These are phyloP conservation scores for Melaleuca alternifolia DNA, from an alignment of 345 rosid species.

Conservation along the genomic window DNA sequence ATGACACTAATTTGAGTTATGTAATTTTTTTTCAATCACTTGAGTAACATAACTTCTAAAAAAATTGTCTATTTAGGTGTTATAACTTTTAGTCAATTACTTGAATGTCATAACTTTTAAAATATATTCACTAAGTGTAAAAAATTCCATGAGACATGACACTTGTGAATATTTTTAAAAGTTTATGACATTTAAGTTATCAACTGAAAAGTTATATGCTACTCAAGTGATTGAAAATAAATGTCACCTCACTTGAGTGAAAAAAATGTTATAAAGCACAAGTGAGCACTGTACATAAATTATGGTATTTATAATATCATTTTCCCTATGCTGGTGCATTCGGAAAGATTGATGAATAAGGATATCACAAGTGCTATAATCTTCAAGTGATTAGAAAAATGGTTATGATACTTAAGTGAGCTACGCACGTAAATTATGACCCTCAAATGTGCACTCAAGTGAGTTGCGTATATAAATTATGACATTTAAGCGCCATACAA, in stretches of 20 bases:
- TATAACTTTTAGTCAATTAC: not conserved
- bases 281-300: no score
- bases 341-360: no score
- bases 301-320: no score
- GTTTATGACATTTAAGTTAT: not conserved
- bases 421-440: not conserved
- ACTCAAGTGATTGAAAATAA: not conserved
- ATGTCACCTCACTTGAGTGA: not conserved
- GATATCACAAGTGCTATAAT: no score
- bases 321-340: no score
- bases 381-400: no score
- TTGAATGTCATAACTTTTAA: not conserved
- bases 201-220: not conserved
- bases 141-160: not conserved
- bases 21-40: not conserved
- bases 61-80: not conserved
- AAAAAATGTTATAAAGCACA: no score
- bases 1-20: not conserved
- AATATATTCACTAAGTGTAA: not conserved
- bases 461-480: not conserved
- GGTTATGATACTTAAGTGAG: no score
- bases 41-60: not conserved
- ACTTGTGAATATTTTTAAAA: not conserved
- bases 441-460: not conserved
- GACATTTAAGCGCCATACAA: not conserved